Evolutionary conservation across 2,329 filamentous ascomycete species (phyloP), one percentile per base, ranked within the genome.

Genomic region (Eutypella sp.): DNA sequence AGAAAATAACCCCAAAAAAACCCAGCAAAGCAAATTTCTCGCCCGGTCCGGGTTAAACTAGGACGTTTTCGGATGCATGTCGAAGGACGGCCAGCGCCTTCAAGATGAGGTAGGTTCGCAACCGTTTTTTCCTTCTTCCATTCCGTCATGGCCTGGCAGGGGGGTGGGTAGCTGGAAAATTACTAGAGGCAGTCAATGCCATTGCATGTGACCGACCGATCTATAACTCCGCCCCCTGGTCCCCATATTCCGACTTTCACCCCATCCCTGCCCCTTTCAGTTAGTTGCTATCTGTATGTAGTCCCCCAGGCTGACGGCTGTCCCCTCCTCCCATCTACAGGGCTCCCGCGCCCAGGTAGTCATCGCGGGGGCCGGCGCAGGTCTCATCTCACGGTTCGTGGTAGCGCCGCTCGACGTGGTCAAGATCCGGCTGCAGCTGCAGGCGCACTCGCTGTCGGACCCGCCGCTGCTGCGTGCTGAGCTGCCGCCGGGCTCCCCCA

Each of bases 391-490:
- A 45, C 85, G 91, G 64, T 97, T 99, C 74, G 81, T 93, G 62
- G 85, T 97, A 63, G 89, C 93, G 16, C 93, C 93, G 44, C 86
- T 99, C 55, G 93, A 99, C 67, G 93, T 99, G 52, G 83, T 97
- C 70, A 97, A 99, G 74, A 99, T 99, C 69, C 88, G 93, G 40
- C 84, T 97, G 39, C 93, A 99, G 66, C 82, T 99, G 16, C 93
- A 97, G 67, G 81, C 87, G 38, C 87, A 95, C 70, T 90, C 89
- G 41, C 79, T 88, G 49, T 85, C 85, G 57, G 85, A 92, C 60
- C 86, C 89, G 2, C 67, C 82, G 9, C 77, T 81, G 39, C 74
- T 24, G 10, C 4, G 19, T 20, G 36, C 15, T 18, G 10, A 39
- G 19, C 15, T 70, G 48, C 64, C 73, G 11, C 67, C 64, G 44